A percentile compares a stretch with the other conserved stretches of the same genome.
Evolutionary conservation across 495 filamentous ascomycete species (phyloP).

Genomic region (Glarea lozoyensis): DNA sequence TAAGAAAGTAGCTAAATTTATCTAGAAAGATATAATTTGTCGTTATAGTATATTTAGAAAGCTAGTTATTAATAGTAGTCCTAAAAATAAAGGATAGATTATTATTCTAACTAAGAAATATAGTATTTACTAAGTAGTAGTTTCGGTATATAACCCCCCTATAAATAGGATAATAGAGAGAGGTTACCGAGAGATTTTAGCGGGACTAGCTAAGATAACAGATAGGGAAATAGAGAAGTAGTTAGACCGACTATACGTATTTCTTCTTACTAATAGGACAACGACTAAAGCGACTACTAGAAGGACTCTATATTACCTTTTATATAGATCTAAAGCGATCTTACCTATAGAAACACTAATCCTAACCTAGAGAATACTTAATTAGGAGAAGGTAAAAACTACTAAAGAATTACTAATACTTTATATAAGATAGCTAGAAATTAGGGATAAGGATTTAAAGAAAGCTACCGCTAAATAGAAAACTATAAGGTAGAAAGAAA

Average conservation of each 20-base stretch:
- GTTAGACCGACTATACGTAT: background rate
- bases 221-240: background rate
- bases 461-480: background rate
- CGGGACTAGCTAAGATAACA: background rate
- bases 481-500: background rate
- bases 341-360: background rate
- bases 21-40: background rate
- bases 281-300: background rate
- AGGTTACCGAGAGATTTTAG: background rate
- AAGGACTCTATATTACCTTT: background rate
- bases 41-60: background rate
- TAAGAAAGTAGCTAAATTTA: background rate
- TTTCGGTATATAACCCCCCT: background rate
- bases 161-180: constrained; percentile 1
- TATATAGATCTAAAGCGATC: background rate
- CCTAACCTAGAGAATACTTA: background rate
- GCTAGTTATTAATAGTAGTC: background rate
- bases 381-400: background rate
- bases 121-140: background rate
- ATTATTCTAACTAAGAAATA: background rate
- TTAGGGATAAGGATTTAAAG: background rate
- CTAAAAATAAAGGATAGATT: background rate
- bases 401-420: background rate
- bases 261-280: background rate
- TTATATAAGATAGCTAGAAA: background rate